Base-by-base conservation (phyloP, 2,329 filamentous ascomycete genomes). In the Ceratocystis colombiana region DNA sequence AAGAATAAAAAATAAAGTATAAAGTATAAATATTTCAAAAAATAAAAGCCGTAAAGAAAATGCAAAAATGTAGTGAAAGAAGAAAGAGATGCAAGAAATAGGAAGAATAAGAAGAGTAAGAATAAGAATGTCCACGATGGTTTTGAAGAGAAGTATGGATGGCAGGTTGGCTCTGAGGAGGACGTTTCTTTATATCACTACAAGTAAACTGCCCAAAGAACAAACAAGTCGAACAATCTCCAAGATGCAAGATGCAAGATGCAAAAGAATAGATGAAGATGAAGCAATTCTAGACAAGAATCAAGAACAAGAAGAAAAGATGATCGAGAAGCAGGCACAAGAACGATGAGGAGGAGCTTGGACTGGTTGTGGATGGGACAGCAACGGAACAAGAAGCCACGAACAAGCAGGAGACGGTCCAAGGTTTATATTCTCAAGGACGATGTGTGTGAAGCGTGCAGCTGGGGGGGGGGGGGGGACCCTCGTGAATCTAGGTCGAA, bases 341-440 rank as follows among this genome's bases (percentile, higher is more conserved):
- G 20, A 63, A 62, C 22, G 59, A 61, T n/a, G 59, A 66, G 33
- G 46, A 65, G 55, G 53, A 65, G 55, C 50, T 59, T 61, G 62
- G 46, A 55, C 55, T 64, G 61, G 41, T 64, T 67, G 37, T 12
- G 61, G 65, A 67, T 62, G 53, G 37, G 62, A 57, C 46, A 57
- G 25, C 20, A 44, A 66, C 46, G 46, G 55, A 48, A 66, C 64
- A 66, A 61, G 45, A 63, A 63, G 61, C 61, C 44, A 63, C 20
- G 41, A 41, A 41, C 46, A 33, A 45, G 25, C 61, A 45, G 61
- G 61, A 63, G 65, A 67, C 30, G 41, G 65, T 61, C 65, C 50
- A 67, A 53, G 65, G 65, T 63, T 67, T 67, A 63, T 67, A 67
- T 67, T 67, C 62, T 67, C 64, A 57, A 33, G 10, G 62, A 57